Evolutionary conservation across 1,139 yeast genomes (phyloP).

Genomic region (Kurtzmaniella quercitrusa): DNA sequence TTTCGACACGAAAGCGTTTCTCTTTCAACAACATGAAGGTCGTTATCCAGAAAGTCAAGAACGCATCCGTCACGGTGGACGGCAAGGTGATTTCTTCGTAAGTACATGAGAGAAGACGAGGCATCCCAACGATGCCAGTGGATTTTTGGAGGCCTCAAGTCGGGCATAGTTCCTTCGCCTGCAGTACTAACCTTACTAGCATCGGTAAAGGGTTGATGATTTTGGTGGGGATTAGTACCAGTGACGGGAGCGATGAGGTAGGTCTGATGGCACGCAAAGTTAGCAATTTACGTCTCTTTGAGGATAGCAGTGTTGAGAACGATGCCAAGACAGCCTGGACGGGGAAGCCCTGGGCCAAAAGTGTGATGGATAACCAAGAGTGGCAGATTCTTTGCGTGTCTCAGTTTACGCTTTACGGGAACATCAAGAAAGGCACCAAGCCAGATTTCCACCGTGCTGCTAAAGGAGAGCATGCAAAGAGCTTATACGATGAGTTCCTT

Average conservation of each 20-base stretch:
- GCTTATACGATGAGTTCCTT: constrained; percentile 62
- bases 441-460: constrained; percentile 94
- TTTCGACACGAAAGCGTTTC: not conserved
- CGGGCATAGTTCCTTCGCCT: not conserved
- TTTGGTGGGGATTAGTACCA: constrained; percentile 76
- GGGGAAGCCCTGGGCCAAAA: constrained; percentile 59
- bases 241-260: constrained; percentile 73
- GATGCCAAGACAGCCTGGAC: constrained; percentile 39
- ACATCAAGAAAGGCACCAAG: constrained; percentile 81
- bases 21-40: constrained; percentile 56
- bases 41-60: constrained; percentile 81
- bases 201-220: constrained; percentile 74
- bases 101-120: constrained; percentile 19
- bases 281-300: constrained; percentile 64
- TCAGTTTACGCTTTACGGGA: constrained; percentile 85
- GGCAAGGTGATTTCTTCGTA: constrained; percentile 62
- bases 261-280: constrained; percentile 65
- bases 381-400: constrained; percentile 55
- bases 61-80: constrained; percentile 85
- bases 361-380: constrained; percentile 29
- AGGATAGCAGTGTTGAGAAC: constrained; percentile 33
- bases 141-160: not conserved
- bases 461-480: constrained; percentile 68
- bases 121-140: not conserved
- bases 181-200: constrained; percentile 18